Base-by-base conservation (phyloP, 306 rosid species). In the Ceratonia siliqua region DNA sequence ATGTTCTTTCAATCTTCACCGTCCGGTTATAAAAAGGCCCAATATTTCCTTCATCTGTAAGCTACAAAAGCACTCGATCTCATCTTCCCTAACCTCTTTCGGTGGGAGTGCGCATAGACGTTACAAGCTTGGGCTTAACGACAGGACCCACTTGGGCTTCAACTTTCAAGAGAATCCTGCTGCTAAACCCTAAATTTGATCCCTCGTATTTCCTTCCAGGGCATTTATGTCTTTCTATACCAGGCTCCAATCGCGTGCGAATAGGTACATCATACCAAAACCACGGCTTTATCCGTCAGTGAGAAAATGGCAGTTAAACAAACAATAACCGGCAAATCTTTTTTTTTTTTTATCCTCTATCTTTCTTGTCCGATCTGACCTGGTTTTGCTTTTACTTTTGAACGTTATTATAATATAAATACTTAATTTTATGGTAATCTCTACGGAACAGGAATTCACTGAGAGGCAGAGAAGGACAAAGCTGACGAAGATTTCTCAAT, bases 221-320 rank as follows among this genome's bases (percentile, higher is more conserved):
- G 75, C 15, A 79, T 3, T 14, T 20, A 12, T 17, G 76, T 79
- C 84, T 76, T 76, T 80, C 35, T 0, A 0, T 12, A 6, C 20
- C 33, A 2, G 50, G 64, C 52, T 21, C 15, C 35, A 36, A 67
- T 76, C 58, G 41, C 24, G 17, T 5, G 42, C 21, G 9, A 9
- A 12, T 17, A 43, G 69, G 52, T 67, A 3, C 32, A 20, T 28
- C 41, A 33, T 41, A 75, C 58, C 45, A 39, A 33, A 38, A 17
- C 3, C 24, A 4, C 53, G 36, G 25, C 33, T 13, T 75, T 33
- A 11, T 35, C 78, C 66, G 32, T 42, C 71, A 5, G 62, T 42
- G 57, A 18, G 20, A 14, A 53, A 43, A 42, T 54, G 64, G 71
- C 75, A 25, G 86, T 71, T 77, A 46, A 79, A 81, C 81, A 65